phyloP scores from a whole-genome alignment of 2,329 filamentous ascomycete species.

The Trichothecium sympodiale region DNA sequence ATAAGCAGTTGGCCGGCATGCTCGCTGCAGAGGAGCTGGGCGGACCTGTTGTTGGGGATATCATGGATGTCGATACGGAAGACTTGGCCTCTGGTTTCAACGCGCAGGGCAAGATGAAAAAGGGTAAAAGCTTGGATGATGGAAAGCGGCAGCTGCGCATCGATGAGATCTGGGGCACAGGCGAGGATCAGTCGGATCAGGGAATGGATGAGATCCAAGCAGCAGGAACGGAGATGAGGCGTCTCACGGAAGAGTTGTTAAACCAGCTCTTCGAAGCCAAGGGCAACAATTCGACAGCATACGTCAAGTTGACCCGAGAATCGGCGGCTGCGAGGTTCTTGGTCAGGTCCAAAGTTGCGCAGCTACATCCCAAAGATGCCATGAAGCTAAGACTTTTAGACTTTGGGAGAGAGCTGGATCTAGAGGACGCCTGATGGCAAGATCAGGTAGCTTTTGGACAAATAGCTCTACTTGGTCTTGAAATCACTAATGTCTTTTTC shows the following conservation, averaged over 20 bases:
- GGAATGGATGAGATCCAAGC: slow-evolving; percentile 34
- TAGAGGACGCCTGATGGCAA: neutral
- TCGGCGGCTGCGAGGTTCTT: slow-evolving; percentile 53
- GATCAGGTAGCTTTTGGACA: too few relatives aligned
- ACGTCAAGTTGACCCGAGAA: slow-evolving; percentile 47
- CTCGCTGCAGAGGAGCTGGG: slow-evolving; percentile 71
- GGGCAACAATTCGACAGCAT: slow-evolving; percentile 44
- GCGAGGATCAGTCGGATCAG: slow-evolving; percentile 9
- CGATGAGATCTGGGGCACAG: slow-evolving; percentile 50
- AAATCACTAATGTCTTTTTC: neutral
- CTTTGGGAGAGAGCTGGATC: slow-evolving; percentile 51
- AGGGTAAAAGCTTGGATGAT: slow-evolving; percentile 21
- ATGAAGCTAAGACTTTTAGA: slow-evolving; percentile 47
- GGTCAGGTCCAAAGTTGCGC: slow-evolving; percentile 53
- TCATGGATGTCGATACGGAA: slow-evolving; percentile 52
- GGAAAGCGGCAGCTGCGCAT: slow-evolving; percentile 49
- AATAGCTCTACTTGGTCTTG: too few relatives aligned
- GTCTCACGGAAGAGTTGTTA: slow-evolving; percentile 48
- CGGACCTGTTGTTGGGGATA: slow-evolving; percentile 69
- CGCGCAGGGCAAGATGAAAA: slow-evolving; percentile 44
- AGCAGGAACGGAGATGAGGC: slow-evolving; percentile 45
- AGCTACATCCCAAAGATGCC: slow-evolving; percentile 55
- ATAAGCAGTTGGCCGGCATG: slow-evolving; percentile 59
- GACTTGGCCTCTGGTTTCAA: slow-evolving; percentile 50
- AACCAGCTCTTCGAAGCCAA: slow-evolving; percentile 44